Conservation (phyloP, 371 early-diverging fungal genomes). For the Apophysomyces sp. region DNA sequence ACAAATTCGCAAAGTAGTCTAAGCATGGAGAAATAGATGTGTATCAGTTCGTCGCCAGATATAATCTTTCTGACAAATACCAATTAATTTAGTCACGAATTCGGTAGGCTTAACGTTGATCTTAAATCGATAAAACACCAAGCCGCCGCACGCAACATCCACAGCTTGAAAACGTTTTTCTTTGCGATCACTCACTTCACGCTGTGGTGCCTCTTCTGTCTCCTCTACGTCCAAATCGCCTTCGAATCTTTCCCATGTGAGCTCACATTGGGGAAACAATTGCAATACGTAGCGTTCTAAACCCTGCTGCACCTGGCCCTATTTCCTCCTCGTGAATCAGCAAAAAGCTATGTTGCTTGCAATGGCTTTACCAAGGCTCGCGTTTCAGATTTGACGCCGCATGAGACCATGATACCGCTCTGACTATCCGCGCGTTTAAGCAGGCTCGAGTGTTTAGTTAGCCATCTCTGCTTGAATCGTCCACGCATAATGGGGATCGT, state of each 20-base stretch:
- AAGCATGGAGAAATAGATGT: background rate
- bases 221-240: constrained; percentile 43
- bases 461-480: constrained; percentile 51
- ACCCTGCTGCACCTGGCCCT: constrained; percentile 53
- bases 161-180: constrained; percentile 51
- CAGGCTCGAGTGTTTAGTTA: constrained; percentile 53
- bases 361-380: constrained; percentile 41
- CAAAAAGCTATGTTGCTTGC: background rate
- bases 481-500: constrained; percentile 56
- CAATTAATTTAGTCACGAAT: constrained; percentile 42
- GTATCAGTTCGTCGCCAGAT: background rate
- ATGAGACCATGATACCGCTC: constrained; percentile 45
- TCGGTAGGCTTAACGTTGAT: constrained; percentile 48
- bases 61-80: background rate
- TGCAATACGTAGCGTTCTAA: constrained; percentile 34
- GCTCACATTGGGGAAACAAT: constrained; percentile 41
- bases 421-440: constrained; percentile 41
- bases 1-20: constrained; percentile 28
- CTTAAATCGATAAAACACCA: constrained; percentile 53
- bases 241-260: constrained; percentile 45
- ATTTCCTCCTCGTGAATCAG: background rate
- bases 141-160: constrained; percentile 55
- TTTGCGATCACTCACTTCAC: constrained; percentile 29
- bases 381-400: constrained; percentile 48
- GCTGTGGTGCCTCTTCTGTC: constrained; percentile 12